Conservation (phyloP, 495 filamentous ascomycete genomes). For the Neurospora africana region DNA sequence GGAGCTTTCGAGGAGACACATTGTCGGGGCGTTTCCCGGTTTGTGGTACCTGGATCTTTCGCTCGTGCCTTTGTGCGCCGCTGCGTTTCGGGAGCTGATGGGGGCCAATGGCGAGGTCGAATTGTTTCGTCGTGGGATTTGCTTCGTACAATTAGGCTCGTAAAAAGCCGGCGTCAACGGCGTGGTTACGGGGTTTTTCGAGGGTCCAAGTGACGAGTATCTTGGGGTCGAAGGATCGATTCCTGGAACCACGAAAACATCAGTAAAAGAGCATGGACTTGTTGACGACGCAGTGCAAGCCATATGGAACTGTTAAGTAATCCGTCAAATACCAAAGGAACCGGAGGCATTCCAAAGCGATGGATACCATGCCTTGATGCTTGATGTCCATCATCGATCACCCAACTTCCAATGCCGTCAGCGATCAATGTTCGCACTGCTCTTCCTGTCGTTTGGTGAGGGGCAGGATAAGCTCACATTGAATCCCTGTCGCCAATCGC, state of each 20-base stretch:
- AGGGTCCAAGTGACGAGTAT: neutral
- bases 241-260: neutral
- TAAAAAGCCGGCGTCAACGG: neutral
- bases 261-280: neutral
- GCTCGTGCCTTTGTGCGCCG: neutral
- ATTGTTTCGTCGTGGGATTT: neutral
- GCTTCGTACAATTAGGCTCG: neutral
- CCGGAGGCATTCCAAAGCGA: neutral
- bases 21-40: neutral
- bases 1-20: neutral
- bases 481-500: neutral
- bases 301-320: neutral
- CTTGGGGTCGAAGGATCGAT: neutral
- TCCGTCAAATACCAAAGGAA: neutral
- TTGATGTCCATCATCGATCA: no score
- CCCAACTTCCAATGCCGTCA: no score
- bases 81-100: neutral
- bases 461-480: neutral
- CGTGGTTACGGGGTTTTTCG: neutral
- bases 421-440: neutral
- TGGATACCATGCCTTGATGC: neutral
- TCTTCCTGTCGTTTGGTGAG: neutral
- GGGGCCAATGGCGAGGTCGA: neutral
- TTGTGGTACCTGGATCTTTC: neutral
- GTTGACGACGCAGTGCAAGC: neutral